Evolutionary conservation across 768 basidiomycete genomes (phyloP).

Genomic region (Trametopsis cervina): DNA sequence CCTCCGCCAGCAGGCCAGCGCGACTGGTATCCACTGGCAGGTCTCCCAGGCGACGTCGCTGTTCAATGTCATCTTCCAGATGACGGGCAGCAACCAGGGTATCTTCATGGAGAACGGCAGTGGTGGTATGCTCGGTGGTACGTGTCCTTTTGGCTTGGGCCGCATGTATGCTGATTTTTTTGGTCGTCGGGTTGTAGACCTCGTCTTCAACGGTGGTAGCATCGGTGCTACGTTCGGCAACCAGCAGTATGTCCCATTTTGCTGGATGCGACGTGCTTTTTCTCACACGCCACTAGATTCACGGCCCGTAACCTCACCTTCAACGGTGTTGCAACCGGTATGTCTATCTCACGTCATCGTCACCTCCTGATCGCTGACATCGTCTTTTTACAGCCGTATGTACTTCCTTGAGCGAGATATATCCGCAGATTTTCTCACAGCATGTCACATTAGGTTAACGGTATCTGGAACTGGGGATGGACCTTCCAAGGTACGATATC

Average conservation of each 20-base stretch:
- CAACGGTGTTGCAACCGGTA: constrained; percentile 38
- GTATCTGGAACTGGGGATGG: constrained; percentile 32
- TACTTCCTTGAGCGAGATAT: not conserved
- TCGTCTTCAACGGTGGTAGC: constrained; percentile 40
- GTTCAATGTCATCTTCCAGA: constrained; percentile 64
- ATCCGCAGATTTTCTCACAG: not conserved
- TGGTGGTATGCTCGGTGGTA: constrained; percentile 52
- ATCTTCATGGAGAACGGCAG: constrained; percentile 77
- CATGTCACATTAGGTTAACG: constrained; percentile 17
- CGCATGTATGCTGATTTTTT: not conserved
- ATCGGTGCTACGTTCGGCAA: constrained; percentile 48
- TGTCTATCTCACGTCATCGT: not conserved
- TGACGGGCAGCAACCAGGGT: constrained; percentile 64
- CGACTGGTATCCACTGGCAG: constrained; percentile 78
- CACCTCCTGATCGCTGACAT: constrained; percentile 4
- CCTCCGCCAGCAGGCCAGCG: constrained; percentile 40
- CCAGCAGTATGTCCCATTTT: constrained; percentile 48
- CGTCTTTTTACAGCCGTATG: not conserved
- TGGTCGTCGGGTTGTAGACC: constrained; percentile 23
- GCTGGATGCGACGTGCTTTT: not conserved
- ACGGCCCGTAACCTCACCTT: constrained; percentile 59
- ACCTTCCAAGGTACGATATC: constrained; percentile 38
- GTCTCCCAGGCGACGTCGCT: constrained; percentile 73
- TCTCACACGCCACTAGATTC: constrained; percentile 29
- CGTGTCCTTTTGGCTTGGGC: constrained; percentile 9